A percentile compares a stretch with the other conserved stretches of the same genome.
These are phyloP conservation scores for Ajuga reptans DNA, from an alignment of 305 asterid species.

Conservation along the genomic window DNA sequence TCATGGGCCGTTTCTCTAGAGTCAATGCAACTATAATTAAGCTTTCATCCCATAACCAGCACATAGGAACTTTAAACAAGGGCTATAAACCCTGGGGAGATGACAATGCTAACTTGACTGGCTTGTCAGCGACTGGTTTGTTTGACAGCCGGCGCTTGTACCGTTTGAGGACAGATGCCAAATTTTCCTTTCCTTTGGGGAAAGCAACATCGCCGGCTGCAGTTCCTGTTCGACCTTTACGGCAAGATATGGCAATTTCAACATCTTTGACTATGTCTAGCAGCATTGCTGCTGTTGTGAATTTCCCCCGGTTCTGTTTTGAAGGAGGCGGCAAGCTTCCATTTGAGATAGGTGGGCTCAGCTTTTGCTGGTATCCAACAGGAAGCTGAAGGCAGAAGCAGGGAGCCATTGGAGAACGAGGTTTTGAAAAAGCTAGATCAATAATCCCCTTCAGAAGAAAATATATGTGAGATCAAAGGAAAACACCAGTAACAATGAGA, in stretches of 20 bases:
- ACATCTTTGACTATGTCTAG: slow-evolving; percentile 67
- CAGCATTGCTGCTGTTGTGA: slow-evolving; percentile 64
- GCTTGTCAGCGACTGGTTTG: slow-evolving; percentile 34
- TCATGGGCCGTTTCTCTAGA: slow-evolving; percentile 10
- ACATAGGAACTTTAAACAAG: slow-evolving; percentile 24
- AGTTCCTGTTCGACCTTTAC: slow-evolving; percentile 91
- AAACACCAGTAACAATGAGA: background rate
- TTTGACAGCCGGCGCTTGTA: slow-evolving; percentile 72
- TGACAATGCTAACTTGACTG: slow-evolving; percentile 23
- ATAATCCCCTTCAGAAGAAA: slow-evolving; percentile 60
- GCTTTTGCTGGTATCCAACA: slow-evolving; percentile 52
- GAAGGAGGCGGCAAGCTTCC: slow-evolving; percentile 71
- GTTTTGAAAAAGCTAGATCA: slow-evolving; percentile 68
- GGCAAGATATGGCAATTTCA: slow-evolving; percentile 64
- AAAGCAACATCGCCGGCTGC: slow-evolving; percentile 99
- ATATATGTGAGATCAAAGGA: background rate
- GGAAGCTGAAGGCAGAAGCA: slow-evolving; percentile 94
- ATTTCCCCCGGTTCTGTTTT: slow-evolving; percentile 61
- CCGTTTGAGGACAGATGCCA: slow-evolving; percentile 85
- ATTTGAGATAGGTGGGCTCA: slow-evolving; percentile 40
- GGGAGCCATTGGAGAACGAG: slow-evolving; percentile 53
- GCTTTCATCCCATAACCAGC: slow-evolving; percentile 10
- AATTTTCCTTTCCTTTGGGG: slow-evolving; percentile 79
- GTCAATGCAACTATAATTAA: slow-evolving; percentile 20
- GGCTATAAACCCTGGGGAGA: slow-evolving; percentile 32